Percentiles rank a stretch among this genome's conserved stretches.
These are phyloP conservation scores for Ambrosia hybrid DNA, from an alignment of 140 eudicot species.

Conservation along the genomic window DNA sequence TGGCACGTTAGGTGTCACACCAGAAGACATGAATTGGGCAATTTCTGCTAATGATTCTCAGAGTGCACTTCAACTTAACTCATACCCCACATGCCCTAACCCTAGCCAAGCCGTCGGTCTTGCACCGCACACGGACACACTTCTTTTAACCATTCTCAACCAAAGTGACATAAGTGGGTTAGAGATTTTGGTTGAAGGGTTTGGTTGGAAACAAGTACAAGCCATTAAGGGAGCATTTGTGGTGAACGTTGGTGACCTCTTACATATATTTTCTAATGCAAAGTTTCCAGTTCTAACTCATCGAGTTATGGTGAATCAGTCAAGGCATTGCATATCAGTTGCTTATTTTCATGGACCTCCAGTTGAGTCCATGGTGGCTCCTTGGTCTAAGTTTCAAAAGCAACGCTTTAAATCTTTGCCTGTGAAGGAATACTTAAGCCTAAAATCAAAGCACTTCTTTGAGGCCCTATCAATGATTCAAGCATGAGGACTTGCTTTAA, in stretches of 20 bases:
- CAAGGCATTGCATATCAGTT: too few relatives aligned
- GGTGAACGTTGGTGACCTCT: conserved; percentile 42
- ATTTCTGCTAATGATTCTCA: too few relatives aligned
- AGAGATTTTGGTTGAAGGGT: conserved; percentile 40
- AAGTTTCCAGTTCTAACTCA: too few relatives aligned
- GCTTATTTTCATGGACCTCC: conserved; percentile 30
- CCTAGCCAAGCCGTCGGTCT: conserved; percentile 60
- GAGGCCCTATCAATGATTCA: conserved; percentile 40
- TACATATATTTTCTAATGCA: too few relatives aligned
- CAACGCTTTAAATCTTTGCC: conserved; percentile 41
- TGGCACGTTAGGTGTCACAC: too few relatives aligned
- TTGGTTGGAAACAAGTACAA: conserved; percentile 51
- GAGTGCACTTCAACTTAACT: conserved; percentile 40
- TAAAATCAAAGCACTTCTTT: conserved; percentile 42
- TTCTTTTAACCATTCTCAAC: conserved; percentile 8
- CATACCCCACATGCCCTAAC: conserved; percentile 72
- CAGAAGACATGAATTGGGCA: too few relatives aligned
- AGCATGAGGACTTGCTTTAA: conserved; percentile 7
- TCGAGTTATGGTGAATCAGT: too few relatives aligned
- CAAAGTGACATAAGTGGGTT: conserved; percentile 26
- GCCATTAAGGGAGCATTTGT: conserved; percentile 47
- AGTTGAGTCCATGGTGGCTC: conserved; percentile 38
- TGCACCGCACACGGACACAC: conserved; percentile 66
- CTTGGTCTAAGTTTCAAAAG: conserved; percentile 25
- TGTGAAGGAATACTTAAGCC: conserved; percentile 41